Evolutionary conservation across 352 stramenopile species (phyloP).

Genomic region (Phytopythium vexans): DNA sequence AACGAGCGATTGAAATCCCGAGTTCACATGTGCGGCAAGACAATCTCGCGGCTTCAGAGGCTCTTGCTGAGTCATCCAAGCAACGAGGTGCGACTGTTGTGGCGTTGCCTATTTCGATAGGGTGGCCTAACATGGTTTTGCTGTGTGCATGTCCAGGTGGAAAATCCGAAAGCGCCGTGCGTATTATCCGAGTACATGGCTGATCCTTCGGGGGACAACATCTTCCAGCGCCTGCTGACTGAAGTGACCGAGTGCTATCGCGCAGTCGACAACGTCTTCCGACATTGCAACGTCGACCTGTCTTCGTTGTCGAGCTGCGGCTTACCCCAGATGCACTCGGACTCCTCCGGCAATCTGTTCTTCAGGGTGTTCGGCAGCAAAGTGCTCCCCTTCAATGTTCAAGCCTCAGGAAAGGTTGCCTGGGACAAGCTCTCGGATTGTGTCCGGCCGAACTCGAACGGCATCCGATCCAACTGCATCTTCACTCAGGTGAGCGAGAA

Average conservation of each 20-base stretch:
- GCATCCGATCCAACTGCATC: no score
- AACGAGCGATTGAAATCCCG: conserved; percentile 9
- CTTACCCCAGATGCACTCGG: background rate
- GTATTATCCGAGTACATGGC: conserved; percentile 3
- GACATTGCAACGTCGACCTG: background rate
- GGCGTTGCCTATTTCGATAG: background rate
- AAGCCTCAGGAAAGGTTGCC: background rate
- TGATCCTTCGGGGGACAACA: conserved; percentile 4
- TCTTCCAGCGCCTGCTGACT: background rate
- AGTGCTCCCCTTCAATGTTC: conserved; percentile 2
- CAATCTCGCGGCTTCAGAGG: conserved; percentile 10
- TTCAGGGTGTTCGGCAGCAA: conserved; percentile 1
- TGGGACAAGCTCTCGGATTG: no score
- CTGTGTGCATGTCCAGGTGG: no score
- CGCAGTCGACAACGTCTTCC: background rate
- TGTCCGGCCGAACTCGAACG: no score
- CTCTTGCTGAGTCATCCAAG: background rate
- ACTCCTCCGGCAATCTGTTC: background rate
- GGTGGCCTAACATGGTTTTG: no score
- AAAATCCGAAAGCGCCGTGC: no score
- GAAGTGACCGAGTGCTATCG: background rate
- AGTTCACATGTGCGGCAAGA: background rate
- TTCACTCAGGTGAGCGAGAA: no score
- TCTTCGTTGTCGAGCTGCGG: background rate
- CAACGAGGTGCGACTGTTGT: conserved; percentile 1